Percentiles rank a stretch among this genome's conserved stretches.
phyloP scores from a whole-genome alignment of 805 yeast species.

The Wickerhamiella azyma region DNA sequence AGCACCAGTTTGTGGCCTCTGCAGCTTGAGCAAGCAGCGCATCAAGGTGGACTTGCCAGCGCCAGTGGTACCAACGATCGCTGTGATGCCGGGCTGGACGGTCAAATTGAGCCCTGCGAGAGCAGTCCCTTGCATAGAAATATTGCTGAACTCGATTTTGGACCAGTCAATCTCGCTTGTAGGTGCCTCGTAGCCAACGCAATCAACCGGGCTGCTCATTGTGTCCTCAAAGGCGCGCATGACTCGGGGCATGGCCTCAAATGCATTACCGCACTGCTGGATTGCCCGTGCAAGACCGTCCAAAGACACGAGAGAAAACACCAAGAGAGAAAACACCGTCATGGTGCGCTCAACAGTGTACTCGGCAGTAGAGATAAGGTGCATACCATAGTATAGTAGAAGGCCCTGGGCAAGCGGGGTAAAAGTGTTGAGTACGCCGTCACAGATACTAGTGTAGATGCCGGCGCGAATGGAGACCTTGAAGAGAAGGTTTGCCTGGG shows the following conservation, averaged over 20 bases:
- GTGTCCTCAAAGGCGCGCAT: conserved; percentile 2
- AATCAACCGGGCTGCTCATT: not conserved
- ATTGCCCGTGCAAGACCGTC: conserved; percentile 44
- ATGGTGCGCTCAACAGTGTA: conserved; percentile 48
- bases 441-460: conserved; percentile 49
- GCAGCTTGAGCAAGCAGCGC: conserved; percentile 42
- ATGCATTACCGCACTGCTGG: conserved; percentile 74
- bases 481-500: conserved; percentile 25
- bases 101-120: conserved; percentile 33
- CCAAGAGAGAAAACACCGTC: conserved; percentile 54
- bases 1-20: conserved; percentile 28
- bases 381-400: conserved; percentile 67
- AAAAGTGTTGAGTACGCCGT: conserved; percentile 42
- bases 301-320: conserved; percentile 60
- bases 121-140: conserved; percentile 19
- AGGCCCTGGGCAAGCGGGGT: conserved; percentile 53
- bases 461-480: conserved; percentile 40
- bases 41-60: conserved; percentile 78
- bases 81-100: conserved; percentile 39
- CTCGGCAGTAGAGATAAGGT: conserved; percentile 43
- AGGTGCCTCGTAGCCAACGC: not conserved
- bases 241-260: conserved; percentile 25
- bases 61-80: conserved; percentile 77
- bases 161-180: conserved; percentile 8
- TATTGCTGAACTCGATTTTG: conserved; percentile 7